Percentiles rank a stretch among this genome's conserved stretches.
Conservation (phyloP, 2,329 filamentous ascomycete species). For the Ustilaginoidea virens region DNA sequence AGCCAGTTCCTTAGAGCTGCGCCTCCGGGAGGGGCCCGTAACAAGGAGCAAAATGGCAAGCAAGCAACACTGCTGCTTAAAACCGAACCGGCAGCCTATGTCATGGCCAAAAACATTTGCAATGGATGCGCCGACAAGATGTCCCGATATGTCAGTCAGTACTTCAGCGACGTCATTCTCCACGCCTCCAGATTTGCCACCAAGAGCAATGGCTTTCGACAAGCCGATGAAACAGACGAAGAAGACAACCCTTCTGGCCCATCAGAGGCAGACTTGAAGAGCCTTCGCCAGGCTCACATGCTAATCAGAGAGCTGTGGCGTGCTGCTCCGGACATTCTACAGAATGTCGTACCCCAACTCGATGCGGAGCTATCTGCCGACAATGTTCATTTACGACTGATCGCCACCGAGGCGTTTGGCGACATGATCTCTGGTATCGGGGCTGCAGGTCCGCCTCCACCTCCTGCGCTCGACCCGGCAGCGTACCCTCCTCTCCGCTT, state of each 20-base stretch:
- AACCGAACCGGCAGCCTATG: conserved; percentile 81
- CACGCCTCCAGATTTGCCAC: conserved; percentile 55
- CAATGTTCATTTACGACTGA: conserved; percentile 67
- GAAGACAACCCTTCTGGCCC: conserved; percentile 45
- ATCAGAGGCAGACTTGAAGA: conserved; percentile 71
- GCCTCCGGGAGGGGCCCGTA: conserved; percentile 47
- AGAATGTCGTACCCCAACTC: conserved; percentile 86
- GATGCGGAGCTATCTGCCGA: conserved; percentile 87
- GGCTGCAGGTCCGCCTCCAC: conserved; percentile 68
- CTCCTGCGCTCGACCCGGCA: conserved; percentile 59
- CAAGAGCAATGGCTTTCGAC: conserved; percentile 40
- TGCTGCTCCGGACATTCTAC: conserved; percentile 72
- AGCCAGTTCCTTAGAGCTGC: conserved; percentile 89
- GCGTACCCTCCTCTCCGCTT: conserved; percentile 68
- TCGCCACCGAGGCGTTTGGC: conserved; percentile 87
- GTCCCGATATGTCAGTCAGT: conserved; percentile 85
- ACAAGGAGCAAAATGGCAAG: conserved; percentile 52
- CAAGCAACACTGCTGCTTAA: conserved; percentile 77
- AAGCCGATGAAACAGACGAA: conserved; percentile 48
- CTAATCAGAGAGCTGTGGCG: conserved; percentile 89
- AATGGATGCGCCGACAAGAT: conserved; percentile 84
- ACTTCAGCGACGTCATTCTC: conserved; percentile 93
- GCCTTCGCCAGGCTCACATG: conserved; percentile 77
- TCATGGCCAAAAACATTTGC: conserved; percentile 92
- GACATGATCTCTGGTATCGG: conserved; percentile 92